These are phyloP conservation scores for Cryptococcus maquisensis DNA, from an alignment of 1,284 basidiomycete species.

Conservation along the genomic window DNA sequence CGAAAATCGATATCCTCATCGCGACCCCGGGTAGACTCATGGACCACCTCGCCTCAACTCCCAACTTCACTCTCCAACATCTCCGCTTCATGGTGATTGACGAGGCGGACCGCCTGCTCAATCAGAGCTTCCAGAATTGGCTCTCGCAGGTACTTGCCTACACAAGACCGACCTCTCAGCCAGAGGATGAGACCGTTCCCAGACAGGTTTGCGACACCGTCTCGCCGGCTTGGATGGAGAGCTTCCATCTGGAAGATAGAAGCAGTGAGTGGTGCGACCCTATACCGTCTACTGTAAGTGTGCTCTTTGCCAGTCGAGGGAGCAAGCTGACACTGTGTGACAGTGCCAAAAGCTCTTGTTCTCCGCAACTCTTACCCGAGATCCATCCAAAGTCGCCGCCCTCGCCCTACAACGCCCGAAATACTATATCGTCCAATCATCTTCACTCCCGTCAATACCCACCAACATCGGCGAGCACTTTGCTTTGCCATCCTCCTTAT, in stretches of 20 bases:
- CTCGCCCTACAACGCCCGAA: slow-evolving; percentile 74
- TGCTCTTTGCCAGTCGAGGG: not conserved
- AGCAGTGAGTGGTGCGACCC: slow-evolving; percentile 19
- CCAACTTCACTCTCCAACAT: slow-evolving; percentile 87
- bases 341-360: slow-evolving; percentile 95
- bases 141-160: slow-evolving; percentile 71
- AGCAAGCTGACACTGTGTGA: slow-evolving; percentile 18
- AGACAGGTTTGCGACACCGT: slow-evolving; percentile 48
- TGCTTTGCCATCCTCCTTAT: slow-evolving; percentile 71
- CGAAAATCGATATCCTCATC: slow-evolving; percentile 88
- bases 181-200: slow-evolving; percentile 8
- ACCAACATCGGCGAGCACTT: slow-evolving; percentile 59
- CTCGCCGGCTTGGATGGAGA: slow-evolving; percentile 48
- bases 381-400: slow-evolving; percentile 85
- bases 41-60: slow-evolving; percentile 83
- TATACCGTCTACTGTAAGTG: slow-evolving; percentile 6
- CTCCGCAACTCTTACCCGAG: slow-evolving; percentile 90
- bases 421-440: slow-evolving; percentile 76
- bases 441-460: slow-evolving; percentile 26
- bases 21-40: slow-evolving; percentile 93
- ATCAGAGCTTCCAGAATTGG: slow-evolving; percentile 97
- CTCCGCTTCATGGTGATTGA: slow-evolving; percentile 94
- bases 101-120: slow-evolving; percentile 91
- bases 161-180: slow-evolving; percentile 54
- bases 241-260: slow-evolving; percentile 26